phyloP scores from a whole-genome alignment of 2,329 filamentous ascomycete genomes.

The Hypoxylon sp. region DNA sequence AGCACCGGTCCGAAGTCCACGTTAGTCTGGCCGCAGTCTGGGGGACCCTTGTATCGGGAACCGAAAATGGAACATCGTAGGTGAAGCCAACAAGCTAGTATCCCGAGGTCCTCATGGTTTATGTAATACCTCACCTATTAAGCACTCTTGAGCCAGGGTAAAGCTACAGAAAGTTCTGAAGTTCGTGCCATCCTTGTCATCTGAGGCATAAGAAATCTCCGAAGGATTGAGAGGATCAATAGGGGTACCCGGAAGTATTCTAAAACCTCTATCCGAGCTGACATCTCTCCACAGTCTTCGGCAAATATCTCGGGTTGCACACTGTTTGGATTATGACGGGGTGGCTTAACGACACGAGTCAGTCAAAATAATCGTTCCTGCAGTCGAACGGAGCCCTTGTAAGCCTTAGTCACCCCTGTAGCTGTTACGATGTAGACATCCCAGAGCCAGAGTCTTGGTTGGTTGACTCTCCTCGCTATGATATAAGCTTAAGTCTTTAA shows the following conservation, averaged over 20 bases:
- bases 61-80: neutral
- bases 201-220: neutral
- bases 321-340: neutral
- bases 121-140: neutral
- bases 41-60: neutral
- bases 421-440: neutral
- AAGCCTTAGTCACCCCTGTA: neutral
- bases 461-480: neutral
- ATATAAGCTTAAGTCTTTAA: neutral
- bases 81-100: neutral
- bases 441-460: neutral
- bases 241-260: neutral
- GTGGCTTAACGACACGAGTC: neutral
- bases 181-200: neutral
- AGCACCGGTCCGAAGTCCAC: neutral
- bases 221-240: constrained; percentile 1
- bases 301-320: neutral
- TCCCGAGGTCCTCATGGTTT: neutral
- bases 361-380: neutral
- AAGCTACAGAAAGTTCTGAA: neutral
- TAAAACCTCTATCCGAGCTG: neutral
- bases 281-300: neutral
- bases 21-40: neutral
- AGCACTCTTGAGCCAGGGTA: neutral
- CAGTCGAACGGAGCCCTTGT: neutral